Base-by-base conservation (phyloP, 768 basidiomycete species). In the Panaeolus papilionaceus region DNA sequence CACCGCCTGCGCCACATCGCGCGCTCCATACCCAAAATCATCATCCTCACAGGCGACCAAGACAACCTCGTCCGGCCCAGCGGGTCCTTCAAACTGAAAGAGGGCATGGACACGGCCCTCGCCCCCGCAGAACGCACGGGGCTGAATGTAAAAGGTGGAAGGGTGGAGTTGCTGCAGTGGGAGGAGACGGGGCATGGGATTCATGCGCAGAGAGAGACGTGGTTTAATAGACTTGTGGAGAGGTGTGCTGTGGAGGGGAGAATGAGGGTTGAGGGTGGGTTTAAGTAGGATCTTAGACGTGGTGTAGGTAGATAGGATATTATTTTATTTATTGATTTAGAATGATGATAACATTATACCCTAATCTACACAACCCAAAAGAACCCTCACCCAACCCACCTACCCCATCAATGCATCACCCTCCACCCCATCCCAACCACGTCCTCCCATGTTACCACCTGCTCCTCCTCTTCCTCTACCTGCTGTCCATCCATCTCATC, bases 1-100 rank as follows among this genome's bases (percentile, higher is more conserved):
- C 80, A 81, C 0, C 82, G 85, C 4, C 81, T 91, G 20, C 76
- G 77, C 12, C 73, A 67, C 40, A 85, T 92, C 54, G 86, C 88
- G 0, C 73, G 76, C 0, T 78, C 80, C 3, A 85, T 94, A 23
- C 89, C 92, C 11, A 92, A 92, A 73, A 83, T 93, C 8, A 71
- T 83, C 38, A 88, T 88, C 64, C 72, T 93, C n/a, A 91, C 89
- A 0, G 93, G 91, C 2, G 88, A 91, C 67, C 76, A 86, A 1
- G 93, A 94, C 72, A 69, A 84, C 61, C 76, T 94, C 2, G 83
- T 94, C 9, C 71, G 79, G 16, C 81, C 86, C 0, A 68, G 71
- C 7, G 86, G 90, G 64, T 90, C 89, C 26, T 71, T 75, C 7
- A 76, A 81, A 23, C 73, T 94, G 23, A 87, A 88, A 74, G 74